These are phyloP conservation scores for Amylocystis lapponica DNA, from an alignment of 768 basidiomycete species.

Conservation along the genomic window DNA sequence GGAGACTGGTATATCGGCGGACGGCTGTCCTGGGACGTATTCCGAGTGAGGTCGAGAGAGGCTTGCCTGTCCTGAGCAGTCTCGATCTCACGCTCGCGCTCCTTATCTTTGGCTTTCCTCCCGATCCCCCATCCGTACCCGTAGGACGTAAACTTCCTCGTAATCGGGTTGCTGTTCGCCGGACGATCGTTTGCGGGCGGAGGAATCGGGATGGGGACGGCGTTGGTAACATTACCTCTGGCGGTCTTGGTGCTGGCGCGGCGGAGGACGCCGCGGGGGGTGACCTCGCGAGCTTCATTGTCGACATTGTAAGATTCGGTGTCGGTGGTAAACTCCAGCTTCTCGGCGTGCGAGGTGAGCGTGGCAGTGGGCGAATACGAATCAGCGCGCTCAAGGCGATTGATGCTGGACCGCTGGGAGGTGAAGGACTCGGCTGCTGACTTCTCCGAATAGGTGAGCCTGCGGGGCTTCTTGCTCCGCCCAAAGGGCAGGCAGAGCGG, in stretches of 20 bases:
- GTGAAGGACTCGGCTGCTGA: slow-evolving; percentile 16
- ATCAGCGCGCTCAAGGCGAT: slow-evolving; percentile 17
- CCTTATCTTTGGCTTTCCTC: slow-evolving; percentile 35
- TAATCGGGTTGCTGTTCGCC: slow-evolving; percentile 18
- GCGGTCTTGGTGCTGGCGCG: slow-evolving; percentile 12
- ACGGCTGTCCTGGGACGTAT: slow-evolving; percentile 17
- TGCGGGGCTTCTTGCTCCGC: slow-evolving; percentile 16
- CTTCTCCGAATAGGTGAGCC: slow-evolving; percentile 20
- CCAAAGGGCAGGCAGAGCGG: slow-evolving; percentile 24
- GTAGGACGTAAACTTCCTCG: slow-evolving; percentile 45
- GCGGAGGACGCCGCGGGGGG: slow-evolving; percentile 13
- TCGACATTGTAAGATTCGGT: slow-evolving; percentile 20
- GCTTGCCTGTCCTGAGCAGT: slow-evolving; percentile 19
- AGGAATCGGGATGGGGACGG: slow-evolving; percentile 12
- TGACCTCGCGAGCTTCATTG: slow-evolving; percentile 18
- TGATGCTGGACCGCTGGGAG: slow-evolving; percentile 21
- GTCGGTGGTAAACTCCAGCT: slow-evolving; percentile 27
- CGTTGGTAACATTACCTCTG: slow-evolving; percentile 1
- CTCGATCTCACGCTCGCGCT: slow-evolving; percentile 27
- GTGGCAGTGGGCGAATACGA: slow-evolving; percentile 30
- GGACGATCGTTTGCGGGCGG: slow-evolving; percentile 7
- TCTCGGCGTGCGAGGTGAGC: slow-evolving; percentile 26
- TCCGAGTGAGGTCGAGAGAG: slow-evolving; percentile 27
- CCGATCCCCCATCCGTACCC: slow-evolving; percentile 73
- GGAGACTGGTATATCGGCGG: slow-evolving; percentile 20